Percentiles rank a stretch among this genome's conserved stretches.
These are phyloP conservation scores for Penicillium psychrosexuale DNA, from an alignment of 2,329 filamentous ascomycete genomes.

Conservation along the genomic window DNA sequence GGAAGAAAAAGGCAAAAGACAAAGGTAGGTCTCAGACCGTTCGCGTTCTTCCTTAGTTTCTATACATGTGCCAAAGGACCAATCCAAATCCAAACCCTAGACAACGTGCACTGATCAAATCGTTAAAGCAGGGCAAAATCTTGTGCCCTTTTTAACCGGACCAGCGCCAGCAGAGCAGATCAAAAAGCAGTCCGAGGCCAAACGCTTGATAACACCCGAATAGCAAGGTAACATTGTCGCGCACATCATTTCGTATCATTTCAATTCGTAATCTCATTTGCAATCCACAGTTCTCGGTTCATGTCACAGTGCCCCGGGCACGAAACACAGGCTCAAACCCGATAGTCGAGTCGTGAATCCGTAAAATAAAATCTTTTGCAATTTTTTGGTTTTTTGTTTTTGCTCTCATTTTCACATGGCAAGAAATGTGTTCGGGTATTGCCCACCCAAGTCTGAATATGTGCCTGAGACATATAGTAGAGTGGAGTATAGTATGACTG, in stretches of 20 bases:
- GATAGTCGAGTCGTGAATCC: neutral
- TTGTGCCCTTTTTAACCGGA: neutral
- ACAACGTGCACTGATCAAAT: neutral
- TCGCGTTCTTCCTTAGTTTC: neutral
- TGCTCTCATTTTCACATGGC: neutral
- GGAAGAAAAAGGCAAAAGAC: neutral
- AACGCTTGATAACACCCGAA: neutral
- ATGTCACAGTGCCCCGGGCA: neutral
- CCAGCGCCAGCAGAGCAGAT: neutral
- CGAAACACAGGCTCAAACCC: neutral
- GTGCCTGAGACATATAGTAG: neutral
- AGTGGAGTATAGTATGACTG: neutral
- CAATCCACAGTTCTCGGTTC: neutral
- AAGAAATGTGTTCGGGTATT: neutral
- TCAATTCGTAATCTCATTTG: constrained; percentile 8
- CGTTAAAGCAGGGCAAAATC: neutral
- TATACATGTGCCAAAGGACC: neutral
- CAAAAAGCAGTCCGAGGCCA: neutral
- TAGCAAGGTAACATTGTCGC: neutral
- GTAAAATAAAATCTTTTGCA: neutral
- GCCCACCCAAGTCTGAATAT: too few species aligned
- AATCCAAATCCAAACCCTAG: neutral
- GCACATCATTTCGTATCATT: constrained; percentile 1
- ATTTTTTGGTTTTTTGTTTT: neutral
- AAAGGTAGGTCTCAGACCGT: neutral